Percentiles rank a stretch among this genome's conserved stretches.
Evolutionary conservation across 2,329 filamentous ascomycete species (phyloP).

Genomic region (Exophiala sideris): DNA sequence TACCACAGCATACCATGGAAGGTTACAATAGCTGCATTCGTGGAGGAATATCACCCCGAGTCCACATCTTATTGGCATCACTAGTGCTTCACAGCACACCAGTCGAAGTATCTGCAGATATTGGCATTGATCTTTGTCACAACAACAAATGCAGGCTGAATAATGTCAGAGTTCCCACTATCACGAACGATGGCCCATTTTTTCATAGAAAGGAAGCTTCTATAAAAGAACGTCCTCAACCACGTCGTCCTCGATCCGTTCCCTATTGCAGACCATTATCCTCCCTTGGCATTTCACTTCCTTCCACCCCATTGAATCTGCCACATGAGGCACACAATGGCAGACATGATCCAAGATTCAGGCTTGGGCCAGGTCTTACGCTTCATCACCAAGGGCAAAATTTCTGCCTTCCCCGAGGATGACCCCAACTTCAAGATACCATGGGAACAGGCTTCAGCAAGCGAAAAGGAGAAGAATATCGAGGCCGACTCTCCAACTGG

Average conservation of each 20-base stretch:
- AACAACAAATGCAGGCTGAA: too few relatives aligned
- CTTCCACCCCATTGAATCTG: not conserved
- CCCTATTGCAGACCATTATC: too few relatives aligned
- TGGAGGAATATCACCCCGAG: not conserved
- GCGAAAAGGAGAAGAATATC: slow-evolving; percentile 22
- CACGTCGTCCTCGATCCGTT: too few relatives aligned
- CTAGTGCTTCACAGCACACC: too few relatives aligned
- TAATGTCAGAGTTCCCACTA: too few relatives aligned
- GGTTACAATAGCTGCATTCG: too few relatives aligned
- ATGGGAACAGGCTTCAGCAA: slow-evolving; percentile 21
- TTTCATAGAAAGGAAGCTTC: not conserved
- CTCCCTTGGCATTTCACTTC: too few relatives aligned
- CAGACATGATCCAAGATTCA: slow-evolving; percentile 37
- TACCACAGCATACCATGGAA: too few relatives aligned
- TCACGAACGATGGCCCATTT: too few relatives aligned
- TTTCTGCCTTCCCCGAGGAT: slow-evolving; percentile 47
- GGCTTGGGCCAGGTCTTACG: slow-evolving; percentile 47
- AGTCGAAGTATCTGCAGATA: too few relatives aligned
- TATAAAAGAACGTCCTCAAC: not conserved
- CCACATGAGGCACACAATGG: slow-evolving; percentile 10
- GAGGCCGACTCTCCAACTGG: slow-evolving; percentile 1
- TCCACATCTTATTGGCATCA: not conserved
- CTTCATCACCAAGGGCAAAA: slow-evolving; percentile 40
- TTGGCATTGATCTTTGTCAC: too few relatives aligned
- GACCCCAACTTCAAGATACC: slow-evolving; percentile 34